Base-by-base conservation (phyloP, 495 filamentous ascomycete genomes). In the Choiromyces venosus region DNA sequence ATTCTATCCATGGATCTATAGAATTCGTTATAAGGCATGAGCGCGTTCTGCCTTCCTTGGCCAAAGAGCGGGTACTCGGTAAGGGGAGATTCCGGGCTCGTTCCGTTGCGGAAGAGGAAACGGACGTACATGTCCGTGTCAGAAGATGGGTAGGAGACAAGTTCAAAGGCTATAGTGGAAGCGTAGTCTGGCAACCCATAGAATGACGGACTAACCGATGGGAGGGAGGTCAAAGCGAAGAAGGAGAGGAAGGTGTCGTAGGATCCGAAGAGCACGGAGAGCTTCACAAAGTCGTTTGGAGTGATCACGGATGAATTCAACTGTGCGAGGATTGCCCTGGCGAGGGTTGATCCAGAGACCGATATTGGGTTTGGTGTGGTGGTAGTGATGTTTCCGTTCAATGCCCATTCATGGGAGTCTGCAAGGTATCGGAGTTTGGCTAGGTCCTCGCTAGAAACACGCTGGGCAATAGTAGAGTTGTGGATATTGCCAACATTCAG, bases 41-140 rank as follows among this genome's bases (percentile, higher is more conserved):
- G 81, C 7, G 82, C 83, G 68, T 86, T 83, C 61, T 82, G 85
- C 25, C 85, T 84, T 8, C 82, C 80, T 72, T 84, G 83, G 36
- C 88, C 88, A 76, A 96, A 94, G 4, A 96, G 85, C 4, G 91
- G 89, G 82, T 88, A 94, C 5, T 84, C 78, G 2, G 70, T 74
- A 9, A 90, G 86, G 36, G 84, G 81, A 37, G 81, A 82, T 14
- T 79, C 75, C 29, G 85, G 82, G n/a, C 86, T 86, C 19, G 91
- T 91, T 64, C 91, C 91, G 80, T 96, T 96, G 77, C 88, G 86
- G 82, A 94, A 88, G 16, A 91, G 82, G 83, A 94, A 93, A 52
- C 93, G 88, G 38, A 96, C 90, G 73, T 85, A 88, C 46, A 94
- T 85, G 64, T 92, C 85, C 76, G 80, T 67, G 36, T 82, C 73